Conservation (phyloP, 306 rosid species). For the Hylodesmum podocarpum region DNA sequence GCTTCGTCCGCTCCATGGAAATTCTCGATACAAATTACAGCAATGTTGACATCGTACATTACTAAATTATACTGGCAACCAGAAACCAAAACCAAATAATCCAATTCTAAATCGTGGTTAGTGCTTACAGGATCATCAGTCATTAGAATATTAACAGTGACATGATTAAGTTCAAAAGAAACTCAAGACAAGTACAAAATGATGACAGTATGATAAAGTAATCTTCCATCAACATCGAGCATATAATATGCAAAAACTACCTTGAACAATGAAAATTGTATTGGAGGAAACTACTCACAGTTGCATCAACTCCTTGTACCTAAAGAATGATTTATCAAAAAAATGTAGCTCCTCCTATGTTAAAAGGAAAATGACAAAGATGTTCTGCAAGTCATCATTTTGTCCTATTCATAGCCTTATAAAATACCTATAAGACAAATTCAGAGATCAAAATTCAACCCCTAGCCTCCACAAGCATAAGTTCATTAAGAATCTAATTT, state of each 20-base stretch:
- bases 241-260: not conserved
- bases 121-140: conserved; percentile 31
- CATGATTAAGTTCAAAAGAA: conserved; percentile 4
- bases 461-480: conserved; percentile 63
- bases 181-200: not conserved
- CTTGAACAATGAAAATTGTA: not conserved
- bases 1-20: conserved; percentile 48
- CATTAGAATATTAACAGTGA: not conserved
- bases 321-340: conserved; percentile 4
- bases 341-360: not conserved
- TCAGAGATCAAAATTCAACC: conserved; percentile 81
- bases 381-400: conserved; percentile 55
- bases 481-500: conserved; percentile 13
- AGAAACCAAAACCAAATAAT: conserved; percentile 37
- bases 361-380: conserved; percentile 19
- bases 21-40: conserved; percentile 37
- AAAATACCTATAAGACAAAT: conserved; percentile 75
- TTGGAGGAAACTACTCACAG: conserved; percentile 9
- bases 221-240: not conserved
- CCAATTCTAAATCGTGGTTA: conserved; percentile 62
- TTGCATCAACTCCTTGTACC: not conserved
- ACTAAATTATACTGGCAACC: not conserved
- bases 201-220: not conserved
- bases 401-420: conserved; percentile 79
- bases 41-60: not conserved